A percentile compares a stretch with the other conserved stretches of the same genome.
These are phyloP conservation scores for Podaxis pistillaris DNA, from an alignment of 768 basidiomycete species.

Conservation along the genomic window DNA sequence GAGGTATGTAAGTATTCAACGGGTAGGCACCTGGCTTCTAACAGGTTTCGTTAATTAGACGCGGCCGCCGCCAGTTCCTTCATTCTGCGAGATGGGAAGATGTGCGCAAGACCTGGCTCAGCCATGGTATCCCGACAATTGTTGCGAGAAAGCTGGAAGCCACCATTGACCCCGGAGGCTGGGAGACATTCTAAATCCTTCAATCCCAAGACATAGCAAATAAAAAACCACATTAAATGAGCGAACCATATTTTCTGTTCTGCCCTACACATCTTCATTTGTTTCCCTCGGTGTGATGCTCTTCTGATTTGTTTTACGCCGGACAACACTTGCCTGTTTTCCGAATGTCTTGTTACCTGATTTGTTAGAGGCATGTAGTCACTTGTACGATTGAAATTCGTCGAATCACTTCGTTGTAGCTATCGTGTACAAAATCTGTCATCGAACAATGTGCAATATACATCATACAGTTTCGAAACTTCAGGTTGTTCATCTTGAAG, in stretches of 20 bases:
- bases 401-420: not conserved
- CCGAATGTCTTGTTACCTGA: too few species aligned
- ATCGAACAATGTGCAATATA: not conserved
- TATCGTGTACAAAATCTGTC: not conserved
- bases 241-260: too few species aligned
- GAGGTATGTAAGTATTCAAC: slow-evolving; percentile 53
- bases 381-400: not conserved
- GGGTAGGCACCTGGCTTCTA: not conserved
- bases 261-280: too few species aligned
- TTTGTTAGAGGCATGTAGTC: not conserved
- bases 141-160: slow-evolving; percentile 89
- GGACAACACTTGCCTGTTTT: too few species aligned
- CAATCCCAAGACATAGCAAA: not conserved
- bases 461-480: not conserved
- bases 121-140: slow-evolving; percentile 84
- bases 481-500: not conserved
- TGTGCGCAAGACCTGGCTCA: slow-evolving; percentile 85
- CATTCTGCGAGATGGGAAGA: slow-evolving; percentile 90
- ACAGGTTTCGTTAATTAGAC: slow-evolving; percentile 39
- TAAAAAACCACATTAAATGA: too few species aligned
- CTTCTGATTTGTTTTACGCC: too few species aligned
- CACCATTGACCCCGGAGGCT: slow-evolving; percentile 87
- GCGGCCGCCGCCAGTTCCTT: slow-evolving; percentile 85
- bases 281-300: too few species aligned
- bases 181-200: slow-evolving; percentile 71